Conservation (phyloP, 1,139 yeast genomes). For the Pichia sp. region DNA sequence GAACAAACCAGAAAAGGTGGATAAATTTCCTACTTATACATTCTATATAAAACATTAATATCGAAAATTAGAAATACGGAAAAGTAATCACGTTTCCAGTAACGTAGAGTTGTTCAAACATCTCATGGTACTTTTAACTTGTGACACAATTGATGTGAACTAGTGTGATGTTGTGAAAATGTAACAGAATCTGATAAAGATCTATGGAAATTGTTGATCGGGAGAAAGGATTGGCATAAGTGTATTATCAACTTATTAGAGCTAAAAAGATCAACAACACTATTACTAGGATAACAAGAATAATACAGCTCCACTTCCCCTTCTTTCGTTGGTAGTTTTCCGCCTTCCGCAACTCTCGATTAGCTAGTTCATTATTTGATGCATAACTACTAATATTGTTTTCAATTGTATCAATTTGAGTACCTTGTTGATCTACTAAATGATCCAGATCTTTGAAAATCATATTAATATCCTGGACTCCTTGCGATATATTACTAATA, state of each 20-base stretch:
- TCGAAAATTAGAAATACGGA: not conserved
- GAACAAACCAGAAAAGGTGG: conserved; percentile 56
- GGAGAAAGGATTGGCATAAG: not conserved
- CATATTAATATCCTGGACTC: conserved; percentile 76
- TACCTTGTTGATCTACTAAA: conserved; percentile 77
- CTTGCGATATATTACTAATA: conserved; percentile 63
- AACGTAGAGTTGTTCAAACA: too few species aligned
- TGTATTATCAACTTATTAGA: conserved; percentile 26
- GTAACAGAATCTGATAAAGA: too few species aligned
- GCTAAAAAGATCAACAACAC: conserved; percentile 39
- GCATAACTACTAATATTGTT: conserved; percentile 63
- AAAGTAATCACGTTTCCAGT: not conserved
- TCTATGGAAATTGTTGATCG: too few species aligned
- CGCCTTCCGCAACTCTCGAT: conserved; percentile 62
- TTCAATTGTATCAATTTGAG: conserved; percentile 74
- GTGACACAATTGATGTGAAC: too few species aligned
- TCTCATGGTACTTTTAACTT: too few species aligned
- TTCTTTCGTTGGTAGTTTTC: conserved; percentile 63
- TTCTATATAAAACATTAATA: conserved; percentile 9
- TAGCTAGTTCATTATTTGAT: conserved; percentile 64
- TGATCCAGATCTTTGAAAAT: conserved; percentile 76
- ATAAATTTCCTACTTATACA: too few species aligned
- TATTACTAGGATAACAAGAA: conserved; percentile 43
- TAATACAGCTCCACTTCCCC: conserved; percentile 67
- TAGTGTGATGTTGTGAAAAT: too few species aligned